A percentile compares a stretch with the other conserved stretches of the same genome.
These are phyloP conservation scores for Russula sp. DNA, from an alignment of 768 basidiomycete genomes.

Conservation along the genomic window DNA sequence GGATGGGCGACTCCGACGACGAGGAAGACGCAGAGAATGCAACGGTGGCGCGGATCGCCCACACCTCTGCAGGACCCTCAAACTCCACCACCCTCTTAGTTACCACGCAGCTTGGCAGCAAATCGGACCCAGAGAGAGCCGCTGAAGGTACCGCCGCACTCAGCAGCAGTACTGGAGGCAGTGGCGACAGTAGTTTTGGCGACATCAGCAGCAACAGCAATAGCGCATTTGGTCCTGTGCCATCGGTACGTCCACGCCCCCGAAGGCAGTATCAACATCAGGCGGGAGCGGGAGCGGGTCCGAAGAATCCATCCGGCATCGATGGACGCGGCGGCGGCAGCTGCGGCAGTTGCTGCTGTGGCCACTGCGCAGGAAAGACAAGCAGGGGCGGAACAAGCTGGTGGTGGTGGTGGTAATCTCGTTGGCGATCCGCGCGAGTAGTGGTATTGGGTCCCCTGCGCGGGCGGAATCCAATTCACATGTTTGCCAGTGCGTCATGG, in stretches of 20 bases:
- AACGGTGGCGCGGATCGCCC: not conserved
- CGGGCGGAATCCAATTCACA: not conserved
- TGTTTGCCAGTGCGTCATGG: slow-evolving; percentile 1
- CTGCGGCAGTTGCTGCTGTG: not conserved
- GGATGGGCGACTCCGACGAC: slow-evolving; percentile 34
- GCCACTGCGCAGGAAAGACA: not conserved
- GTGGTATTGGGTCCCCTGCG: not conserved
- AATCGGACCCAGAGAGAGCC: slow-evolving; percentile 3
- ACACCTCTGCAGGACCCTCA: slow-evolving; percentile 10
- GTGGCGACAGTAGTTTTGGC: not conserved
- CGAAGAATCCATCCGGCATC: slow-evolving; percentile 33
- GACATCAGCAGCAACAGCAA: not conserved
- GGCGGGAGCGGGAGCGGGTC: slow-evolving; percentile 27
- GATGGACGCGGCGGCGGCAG: slow-evolving; percentile 34
- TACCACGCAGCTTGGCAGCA: not conserved
- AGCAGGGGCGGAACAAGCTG: slow-evolving; percentile 33
- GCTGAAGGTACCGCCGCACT: slow-evolving; percentile 12
- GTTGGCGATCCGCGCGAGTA: not conserved
- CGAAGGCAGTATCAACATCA: slow-evolving; percentile 24
- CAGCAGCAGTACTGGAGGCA: not conserved
- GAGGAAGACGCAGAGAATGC: slow-evolving; percentile 23
- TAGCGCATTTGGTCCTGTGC: not conserved
- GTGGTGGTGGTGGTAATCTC: slow-evolving; percentile 32
- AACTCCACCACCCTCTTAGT: slow-evolving; percentile 9
- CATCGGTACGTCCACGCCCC: slow-evolving; percentile 8